Evolutionary conservation across 1,284 basidiomycete species (phyloP), one percentile per base, ranked within the genome.

Genomic region (Pisolithus thermaeus): DNA sequence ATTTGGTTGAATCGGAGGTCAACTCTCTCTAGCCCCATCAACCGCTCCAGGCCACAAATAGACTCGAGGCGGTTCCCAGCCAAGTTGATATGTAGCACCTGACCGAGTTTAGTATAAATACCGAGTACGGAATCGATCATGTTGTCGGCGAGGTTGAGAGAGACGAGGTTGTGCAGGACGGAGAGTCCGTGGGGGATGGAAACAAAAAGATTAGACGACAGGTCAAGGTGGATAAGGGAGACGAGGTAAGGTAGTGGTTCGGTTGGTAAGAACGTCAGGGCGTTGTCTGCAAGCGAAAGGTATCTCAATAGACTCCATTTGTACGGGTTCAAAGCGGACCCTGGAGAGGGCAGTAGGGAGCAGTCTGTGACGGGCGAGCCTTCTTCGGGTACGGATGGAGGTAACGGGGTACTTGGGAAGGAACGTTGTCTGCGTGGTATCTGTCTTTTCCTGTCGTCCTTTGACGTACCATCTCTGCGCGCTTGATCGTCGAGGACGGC

Each of bases 91-190:
- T 77, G 75, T 20, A 84, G 74, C 38, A 95, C 76, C 56, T 87
- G 84, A 3, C 90, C 90, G n/a, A 96, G 77, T 52, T 83, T 80
- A 35, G 80, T 80, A 62, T 92, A 89, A 47, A 95, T 93, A 27
- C 90, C 91, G 3, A 95, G 79, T 16, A 97, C 88, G 6, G 94
- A 95, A 61, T 96, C 93, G 59, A 99, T 94, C 80, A 98, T 89
- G 73, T 99, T 98, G 70, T 94, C 88, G 16, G 89, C 79, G 18
- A 99, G 80, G 70, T 97, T 96, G 61, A 99, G 85, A 30, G 87
- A 90, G 42, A 81, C 71, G 45, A 98, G 87, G 55, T 83, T 87
- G 61, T 85, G 82, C 7, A 97, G 79, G 0, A 75, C 65, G 5
- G 83, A 79, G 18, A 98, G 78, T 12, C 87, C 84, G 3, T 86